These are phyloP conservation scores for Favolaschia claudopus DNA, from an alignment of 768 basidiomycete genomes.

Conservation along the genomic window DNA sequence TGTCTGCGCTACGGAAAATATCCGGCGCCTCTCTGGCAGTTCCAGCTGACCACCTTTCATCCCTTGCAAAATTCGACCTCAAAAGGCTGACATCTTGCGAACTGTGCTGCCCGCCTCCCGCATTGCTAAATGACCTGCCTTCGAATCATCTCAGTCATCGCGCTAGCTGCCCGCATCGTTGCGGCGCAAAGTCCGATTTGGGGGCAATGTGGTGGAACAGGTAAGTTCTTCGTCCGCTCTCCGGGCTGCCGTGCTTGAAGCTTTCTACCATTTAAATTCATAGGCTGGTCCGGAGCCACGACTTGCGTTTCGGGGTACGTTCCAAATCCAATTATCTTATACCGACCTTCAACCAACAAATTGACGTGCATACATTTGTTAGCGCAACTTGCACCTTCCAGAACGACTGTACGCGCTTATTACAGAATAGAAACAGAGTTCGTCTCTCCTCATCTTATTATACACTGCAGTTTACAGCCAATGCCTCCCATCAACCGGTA, in stretches of 20 bases:
- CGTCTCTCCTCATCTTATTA: background rate
- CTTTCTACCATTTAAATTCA: too few relatives aligned
- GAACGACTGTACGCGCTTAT: conserved; percentile 37
- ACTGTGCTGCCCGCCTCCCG: too few relatives aligned
- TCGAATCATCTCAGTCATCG: too few relatives aligned
- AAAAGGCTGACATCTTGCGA: too few relatives aligned
- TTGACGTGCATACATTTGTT: background rate
- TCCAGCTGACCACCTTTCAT: conserved; percentile 12
- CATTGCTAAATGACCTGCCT: too few relatives aligned
- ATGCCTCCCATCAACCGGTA: conserved; percentile 40
- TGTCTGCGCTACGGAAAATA: conserved; percentile 1
- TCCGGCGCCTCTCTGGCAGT: background rate
- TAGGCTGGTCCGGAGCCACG: conserved; percentile 50
- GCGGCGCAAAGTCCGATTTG: too few relatives aligned
- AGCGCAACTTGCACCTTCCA: conserved; percentile 32
- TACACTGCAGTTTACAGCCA: conserved; percentile 47
- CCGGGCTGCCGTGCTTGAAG: too few relatives aligned
- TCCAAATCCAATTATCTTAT: background rate
- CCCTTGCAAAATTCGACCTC: too few relatives aligned
- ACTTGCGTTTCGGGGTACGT: conserved; percentile 49
- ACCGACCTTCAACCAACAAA: too few relatives aligned
- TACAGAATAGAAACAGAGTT: background rate
- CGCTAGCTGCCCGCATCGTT: too few relatives aligned
- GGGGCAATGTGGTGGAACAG: too few relatives aligned
- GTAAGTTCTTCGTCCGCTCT: too few relatives aligned